These are phyloP conservation scores for Hypoxylon subgilvum DNA, from an alignment of 495 filamentous ascomycete species.

Conservation along the genomic window DNA sequence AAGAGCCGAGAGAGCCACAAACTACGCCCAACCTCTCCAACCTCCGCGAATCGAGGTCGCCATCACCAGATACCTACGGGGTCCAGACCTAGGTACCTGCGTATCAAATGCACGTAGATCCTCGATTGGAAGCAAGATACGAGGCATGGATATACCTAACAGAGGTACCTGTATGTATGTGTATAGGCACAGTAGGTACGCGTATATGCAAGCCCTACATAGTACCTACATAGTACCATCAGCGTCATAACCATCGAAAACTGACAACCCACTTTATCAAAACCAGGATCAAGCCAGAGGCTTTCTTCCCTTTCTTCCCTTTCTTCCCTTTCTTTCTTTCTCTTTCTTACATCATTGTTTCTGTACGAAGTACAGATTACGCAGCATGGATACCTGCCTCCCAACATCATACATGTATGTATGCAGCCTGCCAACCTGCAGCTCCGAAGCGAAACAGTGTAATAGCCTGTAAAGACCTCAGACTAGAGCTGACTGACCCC, in stretches of 20 bases:
- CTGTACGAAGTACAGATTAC: too few species aligned
- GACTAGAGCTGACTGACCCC: not conserved
- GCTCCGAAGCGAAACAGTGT: not conserved
- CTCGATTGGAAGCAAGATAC: conserved; percentile 10
- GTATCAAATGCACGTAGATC: too few species aligned
- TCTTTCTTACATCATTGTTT: too few species aligned
- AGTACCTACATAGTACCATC: not conserved
- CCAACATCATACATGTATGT: too few species aligned
- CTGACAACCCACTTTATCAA: too few species aligned
- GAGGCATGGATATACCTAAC: not conserved
- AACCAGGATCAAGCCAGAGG: too few species aligned
- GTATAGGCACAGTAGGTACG: not conserved
- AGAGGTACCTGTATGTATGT: not conserved
- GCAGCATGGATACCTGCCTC: too few species aligned
- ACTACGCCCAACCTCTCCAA: conserved; percentile 3
- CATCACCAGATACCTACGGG: conserved; percentile 16
- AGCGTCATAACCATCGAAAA: conserved; percentile 16
- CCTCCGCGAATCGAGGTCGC: conserved; percentile 31
- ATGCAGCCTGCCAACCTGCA: not conserved
- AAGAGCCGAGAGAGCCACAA: not conserved
- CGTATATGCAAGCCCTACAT: not conserved
- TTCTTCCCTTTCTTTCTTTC: too few species aligned
- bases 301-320: not conserved
- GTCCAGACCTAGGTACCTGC: not conserved
- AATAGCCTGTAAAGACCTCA: too few species aligned